Evolutionary conservation across 2,329 filamentous ascomycete genomes (phyloP), one percentile per base, ranked within the genome.

Genomic region (Botrytis fabae): DNA sequence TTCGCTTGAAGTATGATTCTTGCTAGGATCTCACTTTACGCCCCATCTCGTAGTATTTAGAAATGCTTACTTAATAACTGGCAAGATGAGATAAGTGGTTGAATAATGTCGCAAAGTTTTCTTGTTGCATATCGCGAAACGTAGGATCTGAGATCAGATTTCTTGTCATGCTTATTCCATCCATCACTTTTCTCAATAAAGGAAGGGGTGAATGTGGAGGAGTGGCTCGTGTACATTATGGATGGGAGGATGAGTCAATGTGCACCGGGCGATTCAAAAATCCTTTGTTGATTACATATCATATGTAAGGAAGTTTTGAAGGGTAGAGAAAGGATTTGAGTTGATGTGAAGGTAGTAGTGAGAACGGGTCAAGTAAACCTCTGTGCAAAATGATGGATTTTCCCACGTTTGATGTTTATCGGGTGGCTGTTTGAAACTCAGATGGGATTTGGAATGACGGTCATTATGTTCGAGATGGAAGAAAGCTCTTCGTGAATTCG

Each of bases 101-200:
- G 44, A 40, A 64, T 40, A 42, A 25, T 22, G 44, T 51, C 32
- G 42, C 7, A 42, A 40, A 9, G 38, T 5, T 16, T 28, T 38
- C 16, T 48, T 65, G 69, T 71, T 71, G 69, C 69, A 71, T 54
- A 28, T 71, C 69, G 44, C 25, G 61, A 71, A 54, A 71, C 25
- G 14, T 35, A 42, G 69, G 59, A 71, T 71, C 69, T 71, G 44
- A 71, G 69, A 69, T 69, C 65, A 38, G 25, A 69, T 69, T 44
- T 57, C 32, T 48, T 65, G 28, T 48, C 42, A 38, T 38, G 63
- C 48, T 66, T 38, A 54, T 66, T 35, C 14, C 48, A 57, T 46
- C 25, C n/a, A 64, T 57, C 18, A 7, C 22, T 57, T 40, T 48
- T 32, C 18, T 25, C 48, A 28, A 42, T 28, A n/a, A 57, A 25